Conservation (phyloP, 2,329 filamentous ascomycete species). For the Ceratocystis albifundus region DNA sequence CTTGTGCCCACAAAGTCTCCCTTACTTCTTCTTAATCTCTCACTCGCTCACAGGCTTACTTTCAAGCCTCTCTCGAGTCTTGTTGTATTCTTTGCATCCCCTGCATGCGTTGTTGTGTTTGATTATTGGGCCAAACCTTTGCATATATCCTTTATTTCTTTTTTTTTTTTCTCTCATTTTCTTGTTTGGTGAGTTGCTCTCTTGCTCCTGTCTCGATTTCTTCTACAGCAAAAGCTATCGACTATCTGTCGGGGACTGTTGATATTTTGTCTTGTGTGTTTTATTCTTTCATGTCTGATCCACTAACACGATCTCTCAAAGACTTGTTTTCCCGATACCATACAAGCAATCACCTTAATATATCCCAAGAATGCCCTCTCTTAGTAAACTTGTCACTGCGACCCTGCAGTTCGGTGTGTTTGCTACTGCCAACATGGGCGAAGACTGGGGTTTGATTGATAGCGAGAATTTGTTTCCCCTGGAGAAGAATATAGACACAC, state of each 20-base stretch:
- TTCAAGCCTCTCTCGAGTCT: neutral
- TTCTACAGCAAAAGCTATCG: no score
- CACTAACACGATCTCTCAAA: no score
- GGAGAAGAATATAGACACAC: conserved; percentile 31
- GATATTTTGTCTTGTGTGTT: no score
- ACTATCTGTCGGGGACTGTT: no score
- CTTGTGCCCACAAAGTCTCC: neutral
- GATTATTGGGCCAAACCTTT: no score
- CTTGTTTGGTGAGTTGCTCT: no score
- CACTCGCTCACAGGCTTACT: neutral
- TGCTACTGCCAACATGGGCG: neutral
- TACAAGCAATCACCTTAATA: neutral
- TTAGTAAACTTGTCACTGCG: neutral
- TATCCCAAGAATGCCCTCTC: neutral
- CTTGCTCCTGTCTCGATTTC: no score
- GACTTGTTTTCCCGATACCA: no score
- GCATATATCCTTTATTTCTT: no score
- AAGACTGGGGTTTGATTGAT: conserved; percentile 1
- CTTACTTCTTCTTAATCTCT: neutral
- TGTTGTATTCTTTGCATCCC: neutral
- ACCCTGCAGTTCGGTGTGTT: neutral
- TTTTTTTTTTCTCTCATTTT: no score
- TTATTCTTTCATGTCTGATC: no score
- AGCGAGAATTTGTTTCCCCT: conserved; percentile 29
- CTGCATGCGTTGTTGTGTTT: no score